Evolutionary conservation across 805 yeast genomes (phyloP), one percentile per base, ranked within the genome.

Genomic region (Candida boidinii): DNA sequence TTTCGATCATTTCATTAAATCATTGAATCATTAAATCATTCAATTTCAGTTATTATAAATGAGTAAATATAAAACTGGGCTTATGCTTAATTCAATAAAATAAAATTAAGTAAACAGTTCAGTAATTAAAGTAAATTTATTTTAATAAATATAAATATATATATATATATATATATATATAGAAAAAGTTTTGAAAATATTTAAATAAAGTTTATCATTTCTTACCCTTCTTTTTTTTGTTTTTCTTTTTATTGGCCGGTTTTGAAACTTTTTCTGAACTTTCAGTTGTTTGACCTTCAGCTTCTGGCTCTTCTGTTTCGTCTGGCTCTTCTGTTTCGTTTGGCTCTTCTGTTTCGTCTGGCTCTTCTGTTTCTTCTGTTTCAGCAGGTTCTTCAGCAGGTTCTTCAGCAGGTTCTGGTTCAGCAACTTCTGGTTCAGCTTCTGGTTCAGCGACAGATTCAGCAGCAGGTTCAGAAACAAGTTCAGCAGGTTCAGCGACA

Each of bases 181-280:
- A n/a, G n/a, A n/a, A n/a, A n/a, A n/a, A n/a, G n/a, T n/a, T n/a
- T n/a, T n/a, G n/a, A n/a, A n/a, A n/a, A n/a, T n/a, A n/a, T n/a
- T n/a, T n/a, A n/a, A n/a, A n/a, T n/a, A n/a, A n/a, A n/a, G n/a
- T n/a, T 31, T 18, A 28, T 44, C 46, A 51, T 38, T 54, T 56
- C 45, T 56, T 59, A 39, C 56, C 58, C 41, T 58, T 54, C 41
- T 49, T 59, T 34, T 51, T 53, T 31, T 58, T 57, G 28, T 52
- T 55, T 33, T 54, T 59, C 39, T 55, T 58, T 43, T 54, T 56
- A 29, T 48, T 49, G 16, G 40, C 23, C 17, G 34, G 17, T 13
- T 29, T 31, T 2, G 31, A 18, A 7, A 26, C 29, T 26, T 34
- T 19, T 12, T 14, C 34, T 28, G 26, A 19, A 7, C 28, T 27